Conservation (phyloP, 768 basidiomycete species). For the Ramaria sp. region DNA sequence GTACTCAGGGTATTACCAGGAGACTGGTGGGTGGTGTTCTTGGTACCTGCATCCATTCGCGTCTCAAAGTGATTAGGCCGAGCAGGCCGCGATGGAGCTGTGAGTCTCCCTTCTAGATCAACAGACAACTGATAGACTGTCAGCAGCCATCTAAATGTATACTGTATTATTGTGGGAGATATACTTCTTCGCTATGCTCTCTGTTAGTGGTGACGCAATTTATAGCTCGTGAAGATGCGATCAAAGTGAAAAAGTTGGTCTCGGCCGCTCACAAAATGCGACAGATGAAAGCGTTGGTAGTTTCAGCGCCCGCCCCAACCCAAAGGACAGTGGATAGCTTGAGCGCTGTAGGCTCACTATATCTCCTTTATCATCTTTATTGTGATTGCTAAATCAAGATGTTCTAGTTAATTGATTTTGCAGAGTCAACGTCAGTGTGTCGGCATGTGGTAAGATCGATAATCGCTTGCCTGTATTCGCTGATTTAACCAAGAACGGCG, state of each 20-base stretch:
- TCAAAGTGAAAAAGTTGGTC: conserved; percentile 44
- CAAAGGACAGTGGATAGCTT: conserved; percentile 60
- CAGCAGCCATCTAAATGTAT: conserved; percentile 67
- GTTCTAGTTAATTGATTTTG: conserved; percentile 36
- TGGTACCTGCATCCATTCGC: no score
- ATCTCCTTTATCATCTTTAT: conserved; percentile 1
- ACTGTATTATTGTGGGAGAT: conserved; percentile 62
- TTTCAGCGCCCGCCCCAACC: conserved; percentile 47
- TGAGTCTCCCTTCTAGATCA: conserved; percentile 23
- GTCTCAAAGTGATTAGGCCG: conserved; percentile 34
- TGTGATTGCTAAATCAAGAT: conserved; percentile 16
- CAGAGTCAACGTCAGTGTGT: conserved; percentile 49
- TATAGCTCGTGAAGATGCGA: conserved; percentile 66
- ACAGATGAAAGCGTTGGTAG: conserved; percentile 27
- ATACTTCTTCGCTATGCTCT: background rate
- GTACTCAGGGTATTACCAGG: conserved; percentile 71
- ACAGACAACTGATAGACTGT: background rate
- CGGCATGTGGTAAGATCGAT: conserved; percentile 53
- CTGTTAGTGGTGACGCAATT: background rate
- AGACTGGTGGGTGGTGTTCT: conserved; percentile 46
- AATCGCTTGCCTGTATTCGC: background rate
- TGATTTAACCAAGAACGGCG: background rate
- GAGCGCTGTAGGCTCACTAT: conserved; percentile 32
- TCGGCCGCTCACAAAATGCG: conserved; percentile 35
- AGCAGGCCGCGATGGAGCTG: conserved; percentile 68